Percentiles rank a stretch among this genome's conserved stretches.
These are phyloP conservation scores for Aspergillus vadensis DNA, from an alignment of 2,329 filamentous ascomycete species.

Conservation along the genomic window DNA sequence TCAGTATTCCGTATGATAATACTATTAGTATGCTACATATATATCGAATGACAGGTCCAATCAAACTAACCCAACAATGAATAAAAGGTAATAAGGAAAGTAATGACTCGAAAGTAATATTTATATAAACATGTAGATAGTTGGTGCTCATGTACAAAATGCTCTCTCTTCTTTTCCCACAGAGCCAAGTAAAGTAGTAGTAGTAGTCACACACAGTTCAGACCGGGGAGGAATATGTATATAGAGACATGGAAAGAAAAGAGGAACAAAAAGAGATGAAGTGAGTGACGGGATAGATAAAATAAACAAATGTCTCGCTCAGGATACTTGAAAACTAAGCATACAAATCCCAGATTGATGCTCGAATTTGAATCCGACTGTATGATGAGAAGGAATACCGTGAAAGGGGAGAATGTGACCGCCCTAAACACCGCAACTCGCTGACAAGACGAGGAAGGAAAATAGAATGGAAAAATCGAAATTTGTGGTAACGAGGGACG, in stretches of 20 bases:
- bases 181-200: neutral
- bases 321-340: neutral
- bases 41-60: too few species aligned
- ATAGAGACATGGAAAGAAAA: neutral
- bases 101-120: neutral
- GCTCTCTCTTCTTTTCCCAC: neutral
- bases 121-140: constrained; percentile 14
- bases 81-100: too few species aligned
- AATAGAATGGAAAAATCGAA: neutral
- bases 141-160: constrained; percentile 20
- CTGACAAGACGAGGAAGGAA: constrained; percentile 3
- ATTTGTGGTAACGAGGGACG: neutral
- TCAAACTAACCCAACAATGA: too few species aligned
- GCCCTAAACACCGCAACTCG: neutral
- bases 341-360: constrained; percentile 7
- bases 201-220: neutral
- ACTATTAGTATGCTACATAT: too few species aligned
- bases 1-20: too few species aligned
- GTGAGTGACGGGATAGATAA: neutral
- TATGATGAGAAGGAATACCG: neutral
- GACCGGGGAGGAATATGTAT: neutral
- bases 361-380: neutral
- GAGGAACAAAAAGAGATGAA: neutral
- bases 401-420: neutral
- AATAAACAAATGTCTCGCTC: neutral